phyloP scores from a whole-genome alignment of 2,329 filamentous ascomycete genomes.

The Stemphylium beticola region DNA sequence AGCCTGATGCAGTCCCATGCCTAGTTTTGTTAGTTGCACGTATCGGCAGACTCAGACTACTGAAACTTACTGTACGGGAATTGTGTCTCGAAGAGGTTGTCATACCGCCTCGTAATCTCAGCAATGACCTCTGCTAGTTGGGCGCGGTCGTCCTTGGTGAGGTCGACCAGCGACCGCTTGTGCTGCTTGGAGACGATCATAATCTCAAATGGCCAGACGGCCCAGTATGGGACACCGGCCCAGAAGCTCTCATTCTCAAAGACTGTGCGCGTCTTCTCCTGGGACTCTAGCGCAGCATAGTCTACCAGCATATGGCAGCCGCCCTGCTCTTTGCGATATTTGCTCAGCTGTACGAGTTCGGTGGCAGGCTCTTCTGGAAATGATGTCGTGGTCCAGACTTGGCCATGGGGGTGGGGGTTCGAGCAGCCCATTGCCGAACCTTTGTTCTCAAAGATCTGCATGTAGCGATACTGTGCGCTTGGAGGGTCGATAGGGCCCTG shows the following conservation, averaged over 20 bases:
- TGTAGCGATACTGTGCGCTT: conserved; percentile 84
- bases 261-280: conserved; percentile 83
- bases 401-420: conserved; percentile 96
- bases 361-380: conserved; percentile 86
- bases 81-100: conserved; percentile 95
- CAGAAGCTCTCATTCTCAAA: conserved; percentile 87
- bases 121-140: conserved; percentile 83
- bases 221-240: conserved; percentile 96
- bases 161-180: conserved; percentile 82
- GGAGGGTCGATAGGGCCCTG: conserved; percentile 59
- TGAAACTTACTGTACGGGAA: conserved; percentile 85
- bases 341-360: conserved; percentile 78
- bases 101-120: conserved; percentile 88
- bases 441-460: conserved; percentile 99
- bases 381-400: conserved; percentile 92
- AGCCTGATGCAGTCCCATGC: conserved; percentile 95
- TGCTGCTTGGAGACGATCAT: conserved; percentile 87
- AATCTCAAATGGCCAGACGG: conserved; percentile 94
- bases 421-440: conserved; percentile 98
- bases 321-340: conserved; percentile 75
- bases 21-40: conserved; percentile 46
- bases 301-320: conserved; percentile 82
- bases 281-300: conserved; percentile 81
- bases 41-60: not conserved
- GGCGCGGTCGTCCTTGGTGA: conserved; percentile 72